These are phyloP conservation scores for Pseudozyma pruni DNA, from an alignment of 1,284 basidiomycete genomes.

Conservation along the genomic window DNA sequence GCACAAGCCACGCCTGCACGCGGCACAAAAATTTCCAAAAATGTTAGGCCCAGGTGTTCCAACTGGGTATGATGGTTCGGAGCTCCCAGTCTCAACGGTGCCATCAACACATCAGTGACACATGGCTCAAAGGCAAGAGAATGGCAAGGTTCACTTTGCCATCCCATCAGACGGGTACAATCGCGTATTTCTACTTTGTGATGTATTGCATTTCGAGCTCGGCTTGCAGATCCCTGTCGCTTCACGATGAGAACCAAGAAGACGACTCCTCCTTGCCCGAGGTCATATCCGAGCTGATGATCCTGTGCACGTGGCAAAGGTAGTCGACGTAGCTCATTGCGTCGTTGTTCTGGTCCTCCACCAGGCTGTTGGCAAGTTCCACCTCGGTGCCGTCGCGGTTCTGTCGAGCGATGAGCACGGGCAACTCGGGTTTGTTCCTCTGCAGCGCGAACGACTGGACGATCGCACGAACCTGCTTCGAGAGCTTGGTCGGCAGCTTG, in stretches of 20 bases:
- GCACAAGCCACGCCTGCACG: no score
- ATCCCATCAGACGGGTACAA: no score
- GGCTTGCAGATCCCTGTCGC: no score
- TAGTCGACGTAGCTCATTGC: conserved; percentile 74
- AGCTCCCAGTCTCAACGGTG: no score
- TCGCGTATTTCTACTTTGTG: no score
- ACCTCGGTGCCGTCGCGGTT: conserved; percentile 93
- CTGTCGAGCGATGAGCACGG: conserved; percentile 85
- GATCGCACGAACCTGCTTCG: conserved; percentile 85
- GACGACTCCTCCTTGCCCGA: conserved; percentile 49
- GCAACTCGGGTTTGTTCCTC: conserved; percentile 74
- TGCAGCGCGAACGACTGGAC: conserved; percentile 77
- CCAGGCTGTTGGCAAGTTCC: conserved; percentile 94
- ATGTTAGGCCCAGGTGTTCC: no score
- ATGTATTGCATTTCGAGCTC: conserved; percentile 6
- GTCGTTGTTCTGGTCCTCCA: conserved; percentile 97
- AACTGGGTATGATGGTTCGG: no score
- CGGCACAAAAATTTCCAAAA: no score
- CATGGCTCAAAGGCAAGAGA: background rate
- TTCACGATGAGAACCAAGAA: conserved; percentile 46
- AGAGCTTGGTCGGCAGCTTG: conserved; percentile 79
- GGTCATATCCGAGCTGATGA: conserved; percentile 62
- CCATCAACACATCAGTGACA: no score
- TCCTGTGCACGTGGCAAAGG: conserved; percentile 64
- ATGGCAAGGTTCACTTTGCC: no score